Percentiles rank a stretch among this genome's conserved stretches.
These are phyloP conservation scores for Brettanomyces nanus DNA, from an alignment of 805 yeast genomes.

Conservation along the genomic window DNA sequence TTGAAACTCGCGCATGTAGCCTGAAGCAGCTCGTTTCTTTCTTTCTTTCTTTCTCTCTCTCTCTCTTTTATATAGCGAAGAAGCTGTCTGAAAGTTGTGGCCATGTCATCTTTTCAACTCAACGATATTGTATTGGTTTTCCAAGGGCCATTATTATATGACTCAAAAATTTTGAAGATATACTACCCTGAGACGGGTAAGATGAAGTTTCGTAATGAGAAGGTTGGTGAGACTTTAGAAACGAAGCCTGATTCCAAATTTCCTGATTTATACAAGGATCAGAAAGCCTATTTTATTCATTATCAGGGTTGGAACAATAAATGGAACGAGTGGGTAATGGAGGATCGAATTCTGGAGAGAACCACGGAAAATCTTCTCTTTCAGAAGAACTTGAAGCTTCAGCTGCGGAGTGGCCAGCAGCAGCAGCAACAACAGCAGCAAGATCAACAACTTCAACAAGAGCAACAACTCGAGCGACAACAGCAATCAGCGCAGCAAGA, in stretches of 20 bases:
- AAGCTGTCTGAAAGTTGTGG: no score
- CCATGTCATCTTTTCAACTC: no score
- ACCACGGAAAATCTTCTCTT: constrained; percentile 59
- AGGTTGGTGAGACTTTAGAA: constrained; percentile 31
- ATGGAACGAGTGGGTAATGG: constrained; percentile 95
- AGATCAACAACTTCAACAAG: no score
- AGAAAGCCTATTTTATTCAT: constrained; percentile 54
- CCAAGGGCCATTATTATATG: constrained; percentile 87
- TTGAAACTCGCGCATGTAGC: no score
- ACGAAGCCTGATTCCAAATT: constrained; percentile 17
- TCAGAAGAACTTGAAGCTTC: constrained; percentile 49
- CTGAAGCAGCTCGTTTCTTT: no score
- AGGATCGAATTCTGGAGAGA: constrained; percentile 56
- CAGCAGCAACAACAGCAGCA: no score
- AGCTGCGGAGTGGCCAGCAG: constrained; percentile 9
- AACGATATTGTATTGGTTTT: constrained; percentile 56
- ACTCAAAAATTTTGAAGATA: constrained; percentile 67
- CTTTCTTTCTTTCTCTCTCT: no score
- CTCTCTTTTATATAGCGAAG: no score
- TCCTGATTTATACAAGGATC: constrained; percentile 11
- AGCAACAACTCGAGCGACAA: background rate
- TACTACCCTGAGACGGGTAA: constrained; percentile 46
- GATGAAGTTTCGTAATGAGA: constrained; percentile 23
- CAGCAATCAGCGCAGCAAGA: no score
- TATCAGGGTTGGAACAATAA: constrained; percentile 93